Percentiles rank a stretch among this genome's conserved stretches.
phyloP scores from a whole-genome alignment of 148 eudicot species.

The Arbutus unedo region DNA sequence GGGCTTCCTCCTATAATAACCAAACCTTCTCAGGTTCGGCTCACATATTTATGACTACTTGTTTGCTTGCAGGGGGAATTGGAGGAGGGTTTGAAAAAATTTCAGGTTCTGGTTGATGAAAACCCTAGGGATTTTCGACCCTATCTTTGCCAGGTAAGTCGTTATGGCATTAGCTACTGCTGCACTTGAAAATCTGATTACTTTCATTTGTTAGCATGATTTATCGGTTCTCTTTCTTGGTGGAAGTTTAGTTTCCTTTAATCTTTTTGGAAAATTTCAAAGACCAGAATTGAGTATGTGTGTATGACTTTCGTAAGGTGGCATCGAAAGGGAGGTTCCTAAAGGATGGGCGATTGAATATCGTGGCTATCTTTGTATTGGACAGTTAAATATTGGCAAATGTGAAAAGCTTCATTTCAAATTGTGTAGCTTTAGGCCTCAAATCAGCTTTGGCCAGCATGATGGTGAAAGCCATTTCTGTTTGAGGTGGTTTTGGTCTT shows the following conservation, averaged over 20 bases:
- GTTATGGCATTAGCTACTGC: neutral
- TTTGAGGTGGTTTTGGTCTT: neutral
- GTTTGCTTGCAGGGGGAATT: constrained; percentile 65
- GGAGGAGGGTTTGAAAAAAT: constrained; percentile 66
- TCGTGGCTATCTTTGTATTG: neutral
- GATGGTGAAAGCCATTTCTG: neutral
- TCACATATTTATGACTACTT: neutral
- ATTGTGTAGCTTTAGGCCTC: neutral
- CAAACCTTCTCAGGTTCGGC: neutral
- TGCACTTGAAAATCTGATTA: neutral
- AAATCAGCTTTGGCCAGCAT: neutral
- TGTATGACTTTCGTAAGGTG: neutral
- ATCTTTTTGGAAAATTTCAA: neutral
- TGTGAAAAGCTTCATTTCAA: neutral
- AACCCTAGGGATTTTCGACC: constrained; percentile 97
- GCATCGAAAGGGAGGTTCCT: neutral
- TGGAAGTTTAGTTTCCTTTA: neutral
- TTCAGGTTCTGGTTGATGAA: constrained; percentile 55
- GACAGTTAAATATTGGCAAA: neutral
- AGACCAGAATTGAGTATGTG: neutral
- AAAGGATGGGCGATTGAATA: neutral
- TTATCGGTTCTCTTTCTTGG: neutral
- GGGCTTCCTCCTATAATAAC: neutral
- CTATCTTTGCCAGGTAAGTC: constrained; percentile 82
- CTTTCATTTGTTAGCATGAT: neutral